Evolutionary conservation across 139 green algal genomes (phyloP), one percentile per base, ranked within the genome.

Genomic region (Picochlorum costavermella): DNA sequence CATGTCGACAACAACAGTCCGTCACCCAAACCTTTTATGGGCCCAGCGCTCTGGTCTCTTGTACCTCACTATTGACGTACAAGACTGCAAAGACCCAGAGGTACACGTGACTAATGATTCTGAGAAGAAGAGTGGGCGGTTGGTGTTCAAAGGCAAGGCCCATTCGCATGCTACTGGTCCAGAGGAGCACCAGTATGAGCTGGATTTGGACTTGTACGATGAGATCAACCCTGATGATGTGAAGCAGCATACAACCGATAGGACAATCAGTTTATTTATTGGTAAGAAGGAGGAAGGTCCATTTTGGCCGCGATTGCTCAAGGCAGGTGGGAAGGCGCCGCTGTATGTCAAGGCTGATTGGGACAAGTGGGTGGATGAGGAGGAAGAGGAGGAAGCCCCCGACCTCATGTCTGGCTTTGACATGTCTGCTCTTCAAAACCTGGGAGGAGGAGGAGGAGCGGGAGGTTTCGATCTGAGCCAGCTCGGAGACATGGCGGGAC

Each of bases 21-120:
- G 75, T 12, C 48, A 76, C 16, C 84, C 85, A 4, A 79, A 75
- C 2, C 75, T 91, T 3, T 45, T 80, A 13, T 92, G 86, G 86
- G 83, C 84, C 1, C 86, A 92, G 68, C 70, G 83, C 4, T 80
- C 72, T 20, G 84, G 91, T 57, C 65, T 73, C 14, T 50, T 94
- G 17, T 88, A 83, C 45, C 16, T 94, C 6, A 92, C 85, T 8
- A 83, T 94, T 40, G 86, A 94, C 44, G 60, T 90, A 25, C 81
- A 90, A 55, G 78, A 87, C 23, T 78, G 71, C 60, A 63, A 70
- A n/a, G 63, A 84, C 17, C 76, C 81, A 17, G 75, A 84, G 26
- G 67, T 81, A 10, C 60, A 81, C 16, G 59, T 94, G 3, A 40
- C 76, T 26, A 86, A 87, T 57, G 74, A 82, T 45, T 74, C 69